These are phyloP conservation scores for Blechomonas ayalai DNA, from an alignment of 208 protist species.

Conservation along the genomic window DNA sequence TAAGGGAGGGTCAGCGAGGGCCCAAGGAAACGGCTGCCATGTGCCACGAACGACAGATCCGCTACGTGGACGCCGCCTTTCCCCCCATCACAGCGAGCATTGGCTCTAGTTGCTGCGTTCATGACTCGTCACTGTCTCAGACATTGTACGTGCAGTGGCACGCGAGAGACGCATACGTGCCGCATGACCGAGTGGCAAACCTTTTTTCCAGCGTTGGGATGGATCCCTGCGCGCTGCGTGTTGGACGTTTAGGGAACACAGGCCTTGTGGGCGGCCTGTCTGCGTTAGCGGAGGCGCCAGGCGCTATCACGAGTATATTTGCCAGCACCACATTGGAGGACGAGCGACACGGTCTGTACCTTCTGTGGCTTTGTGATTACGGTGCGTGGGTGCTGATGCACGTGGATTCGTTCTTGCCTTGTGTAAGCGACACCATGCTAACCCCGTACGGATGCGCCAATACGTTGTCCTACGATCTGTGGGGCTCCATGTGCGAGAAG, in stretches of 20 bases:
- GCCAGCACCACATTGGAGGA: conserved; percentile 30
- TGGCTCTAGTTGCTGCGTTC: conserved; percentile 16
- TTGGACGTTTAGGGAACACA: conserved; percentile 25
- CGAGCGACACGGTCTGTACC: conserved; percentile 25
- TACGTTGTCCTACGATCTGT: conserved; percentile 34
- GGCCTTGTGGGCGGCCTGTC: conserved; percentile 48
- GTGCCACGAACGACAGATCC: conserved; percentile 24
- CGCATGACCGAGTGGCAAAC: conserved; percentile 2
- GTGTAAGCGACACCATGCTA: conserved; percentile 15
- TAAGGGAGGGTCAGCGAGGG: too few relatives aligned
- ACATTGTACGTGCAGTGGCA: conserved; percentile 26
- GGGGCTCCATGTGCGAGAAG: conserved; percentile 70
- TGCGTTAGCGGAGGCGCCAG: conserved; percentile 50
- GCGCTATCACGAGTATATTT: conserved; percentile 35
- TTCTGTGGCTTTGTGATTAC: conserved; percentile 40
- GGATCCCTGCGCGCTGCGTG: conserved; percentile 22
- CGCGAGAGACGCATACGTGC: conserved; percentile 5
- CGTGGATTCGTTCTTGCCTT: conserved; percentile 64
- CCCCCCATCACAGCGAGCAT: conserved; percentile 34
- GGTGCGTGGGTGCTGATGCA: conserved; percentile 42
- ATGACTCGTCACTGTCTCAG: conserved; percentile 1
- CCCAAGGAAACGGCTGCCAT: too few relatives aligned
- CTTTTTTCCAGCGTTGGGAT: conserved; percentile 24
- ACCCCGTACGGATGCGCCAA: conserved; percentile 39
- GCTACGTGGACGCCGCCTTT: conserved; percentile 49